Evolutionary conservation across 2,329 filamentous ascomycete species (phyloP), one percentile per base, ranked within the genome.

Genomic region (Davidsoniella australis): DNA sequence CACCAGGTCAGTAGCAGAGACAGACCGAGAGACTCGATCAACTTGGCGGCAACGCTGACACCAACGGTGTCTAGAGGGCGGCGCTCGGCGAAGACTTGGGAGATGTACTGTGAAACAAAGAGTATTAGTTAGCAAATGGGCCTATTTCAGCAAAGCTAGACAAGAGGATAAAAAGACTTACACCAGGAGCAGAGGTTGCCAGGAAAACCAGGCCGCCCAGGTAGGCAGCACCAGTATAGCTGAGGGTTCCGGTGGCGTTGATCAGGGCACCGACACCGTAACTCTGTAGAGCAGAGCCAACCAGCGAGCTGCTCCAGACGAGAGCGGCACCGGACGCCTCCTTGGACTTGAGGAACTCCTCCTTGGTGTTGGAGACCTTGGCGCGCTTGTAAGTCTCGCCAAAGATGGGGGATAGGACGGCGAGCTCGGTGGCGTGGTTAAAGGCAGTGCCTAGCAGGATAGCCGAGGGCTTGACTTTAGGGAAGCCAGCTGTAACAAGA

Each of bases 141-240:
- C 20, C 20, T 23, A 12, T 4, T 18, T 8, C n/a, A 45, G 3
- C 5, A 23, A 5, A 16, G 6, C 8, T 33, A 33, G 8, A 12
- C 7, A 9, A 9, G 9, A 33, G 12, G 7, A 23, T 23, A 10
- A 12, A 29, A 8, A 20, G 57, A 75, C 80, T 57, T 78, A 94
- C 86, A 53, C 79, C 78, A 57, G 89, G 89, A 60, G 87, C 88
- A 60, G 86, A 80, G 58, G 81, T 88, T 58, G 89, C 89, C 56
- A 87, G 75, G 75, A 96, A 96, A 72, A 96, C 83, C 64, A 96
- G 71, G 54, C 75, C 75, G 57, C 91, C 91, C 54, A 96, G 74
- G 71, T 95, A 96, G 50, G 89, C 86, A 55, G 91, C 87, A 58
- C 91, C 91, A 78, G 94, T 96, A 75, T 96, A 96, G 69, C 78